Evolutionary conservation across 169 alveolate genomes (phyloP), one percentile per base, ranked within the genome.

Genomic region (Toxoplasma gondii): DNA sequence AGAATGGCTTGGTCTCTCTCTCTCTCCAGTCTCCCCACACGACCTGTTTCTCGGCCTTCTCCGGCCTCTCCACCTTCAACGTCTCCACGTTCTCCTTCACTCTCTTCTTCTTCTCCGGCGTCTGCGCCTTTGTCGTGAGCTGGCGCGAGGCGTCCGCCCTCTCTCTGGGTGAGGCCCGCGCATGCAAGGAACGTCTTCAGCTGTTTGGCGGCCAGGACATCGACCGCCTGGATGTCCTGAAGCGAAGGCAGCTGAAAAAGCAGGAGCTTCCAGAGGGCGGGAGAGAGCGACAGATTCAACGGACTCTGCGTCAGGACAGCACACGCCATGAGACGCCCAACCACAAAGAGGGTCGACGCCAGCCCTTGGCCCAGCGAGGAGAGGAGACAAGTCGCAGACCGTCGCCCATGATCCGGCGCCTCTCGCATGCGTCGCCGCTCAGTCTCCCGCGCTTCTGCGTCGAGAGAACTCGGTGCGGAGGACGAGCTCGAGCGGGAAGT

Each of bases 241-340:
- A 70, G 78, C 7, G 92, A 0, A 38, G 94, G 92, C 29, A 70
- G 84, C 80, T 92, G 64, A 12, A 87, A 80, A 0, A 82, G 74
- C 58, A 92, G 92, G 58, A 83, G 74, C 53, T 88, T 67, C 94
- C 94, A 92, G 29, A 67, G 44, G 36, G 94, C 86, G 19, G 94
- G 92, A 31, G 92, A 49, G 74, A 92, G 94, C 69, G 87, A 64
- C 41, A 92, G 78, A 41, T 84, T 84, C 31, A 92, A 88, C 0
- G 94, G 94, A 70, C 92, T 92, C 92, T 54, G 88, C 10, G 94
- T 82, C 22, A 84, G 34, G 19, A 84, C 78, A 1, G 94, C 92
- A 36, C 92, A 83, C 27, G 91, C 94, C 94, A 92, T 92, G 38
- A 92, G 78, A 0, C 78, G 43, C 24, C 94, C 94, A 19, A 92